Evolutionary conservation across 768 basidiomycete species (phyloP).

Genomic region (Ramaria rubella): DNA sequence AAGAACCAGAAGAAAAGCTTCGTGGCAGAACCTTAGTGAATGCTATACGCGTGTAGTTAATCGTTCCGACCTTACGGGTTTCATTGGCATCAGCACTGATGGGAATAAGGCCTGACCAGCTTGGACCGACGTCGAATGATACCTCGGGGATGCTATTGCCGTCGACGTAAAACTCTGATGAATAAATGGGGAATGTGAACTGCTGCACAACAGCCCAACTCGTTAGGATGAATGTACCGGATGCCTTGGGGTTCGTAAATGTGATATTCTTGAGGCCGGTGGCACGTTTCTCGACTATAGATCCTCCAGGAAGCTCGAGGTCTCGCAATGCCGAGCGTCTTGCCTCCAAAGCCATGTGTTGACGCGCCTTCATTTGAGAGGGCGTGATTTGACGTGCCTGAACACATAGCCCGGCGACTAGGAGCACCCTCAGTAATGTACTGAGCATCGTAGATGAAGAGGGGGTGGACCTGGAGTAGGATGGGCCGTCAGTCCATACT

Average conservation of each 20-base stretch:
- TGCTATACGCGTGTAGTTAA: background rate
- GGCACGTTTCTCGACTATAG: background rate
- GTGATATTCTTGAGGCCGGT: background rate
- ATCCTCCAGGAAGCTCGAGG: background rate
- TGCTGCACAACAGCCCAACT: too few species aligned
- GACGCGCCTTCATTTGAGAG: background rate
- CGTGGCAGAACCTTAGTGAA: background rate
- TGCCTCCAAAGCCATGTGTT: background rate
- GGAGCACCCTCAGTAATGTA: background rate
- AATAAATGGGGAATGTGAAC: background rate
- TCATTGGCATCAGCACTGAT: constrained; percentile 56
- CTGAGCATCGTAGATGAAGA: background rate
- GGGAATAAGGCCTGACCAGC: constrained; percentile 68
- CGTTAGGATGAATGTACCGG: background rate
- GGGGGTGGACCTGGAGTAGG: too few species aligned
- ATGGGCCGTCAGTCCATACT: too few species aligned
- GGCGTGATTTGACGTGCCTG: background rate
- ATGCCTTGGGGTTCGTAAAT: background rate
- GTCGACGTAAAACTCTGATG: constrained; percentile 57
- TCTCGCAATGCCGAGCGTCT: background rate
- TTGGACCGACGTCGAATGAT: constrained; percentile 67
- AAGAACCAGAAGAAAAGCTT: constrained; percentile 84
- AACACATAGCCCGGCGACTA: background rate
- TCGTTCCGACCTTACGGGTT: constrained; percentile 52
- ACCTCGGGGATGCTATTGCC: constrained; percentile 60